Conservation (phyloP, 805 yeast genomes). For the Yamadazyma ubonensis region DNA sequence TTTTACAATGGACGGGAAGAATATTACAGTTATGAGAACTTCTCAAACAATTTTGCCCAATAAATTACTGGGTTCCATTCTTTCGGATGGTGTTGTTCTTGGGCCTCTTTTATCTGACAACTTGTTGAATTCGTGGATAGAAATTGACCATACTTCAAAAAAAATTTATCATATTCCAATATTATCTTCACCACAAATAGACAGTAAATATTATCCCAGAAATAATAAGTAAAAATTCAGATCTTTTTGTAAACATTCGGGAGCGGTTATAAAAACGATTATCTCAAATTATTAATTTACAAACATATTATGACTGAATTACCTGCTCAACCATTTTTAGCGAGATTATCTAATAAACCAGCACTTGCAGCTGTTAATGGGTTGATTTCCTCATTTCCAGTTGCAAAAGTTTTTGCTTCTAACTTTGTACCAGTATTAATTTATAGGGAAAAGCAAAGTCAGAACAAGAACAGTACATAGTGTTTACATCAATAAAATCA, state of each 20-base stretch:
- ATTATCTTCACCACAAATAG: slow-evolving; percentile 28
- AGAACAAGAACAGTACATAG: too few species aligned
- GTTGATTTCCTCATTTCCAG: slow-evolving; percentile 55
- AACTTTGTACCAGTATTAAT: slow-evolving; percentile 60
- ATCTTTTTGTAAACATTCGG: too few species aligned
- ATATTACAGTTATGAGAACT: slow-evolving; percentile 6
- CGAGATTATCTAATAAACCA: slow-evolving; percentile 50
- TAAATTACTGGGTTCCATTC: slow-evolving; percentile 23
- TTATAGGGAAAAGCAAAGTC: slow-evolving; percentile 27
- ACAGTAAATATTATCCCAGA: slow-evolving; percentile 15
- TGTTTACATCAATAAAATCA: too few species aligned
- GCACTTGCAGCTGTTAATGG: slow-evolving; percentile 61
- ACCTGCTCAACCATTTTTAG: slow-evolving; percentile 50
- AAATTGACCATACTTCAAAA: slow-evolving; percentile 18
- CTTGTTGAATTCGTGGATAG: slow-evolving; percentile 27
- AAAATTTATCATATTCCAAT: slow-evolving; percentile 28
- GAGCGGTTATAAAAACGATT: too few species aligned
- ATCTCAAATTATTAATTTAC: too few species aligned
- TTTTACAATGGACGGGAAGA: slow-evolving; percentile 11
- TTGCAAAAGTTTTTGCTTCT: slow-evolving; percentile 53
- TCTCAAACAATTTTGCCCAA: slow-evolving; percentile 20
- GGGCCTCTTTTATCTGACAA: slow-evolving; percentile 29
- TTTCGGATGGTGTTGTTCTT: slow-evolving; percentile 8
- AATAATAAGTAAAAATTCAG: too few species aligned
- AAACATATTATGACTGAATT: slow-evolving; percentile 19